phyloP scores from a whole-genome alignment of 257 asterid species.

The Petrea volubilis region DNA sequence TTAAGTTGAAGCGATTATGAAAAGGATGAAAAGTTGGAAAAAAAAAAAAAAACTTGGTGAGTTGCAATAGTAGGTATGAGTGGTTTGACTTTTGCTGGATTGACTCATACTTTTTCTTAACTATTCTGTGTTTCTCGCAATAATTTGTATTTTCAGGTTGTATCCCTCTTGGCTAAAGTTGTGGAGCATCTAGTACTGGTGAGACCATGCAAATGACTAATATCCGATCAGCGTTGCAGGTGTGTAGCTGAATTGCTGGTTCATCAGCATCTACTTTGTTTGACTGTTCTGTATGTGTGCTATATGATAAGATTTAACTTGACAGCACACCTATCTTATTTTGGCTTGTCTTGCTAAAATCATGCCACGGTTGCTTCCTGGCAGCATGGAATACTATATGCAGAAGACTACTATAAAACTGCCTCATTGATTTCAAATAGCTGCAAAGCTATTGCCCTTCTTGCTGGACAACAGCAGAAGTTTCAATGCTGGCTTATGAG shows the following conservation, averaged over 20 bases:
- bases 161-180: conserved; percentile 83
- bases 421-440: conserved; percentile 96
- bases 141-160: conserved; percentile 55
- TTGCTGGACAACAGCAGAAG: conserved; percentile 92
- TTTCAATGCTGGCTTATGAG: conserved; percentile 83
- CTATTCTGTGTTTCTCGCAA: not conserved
- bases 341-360: conserved; percentile 2
- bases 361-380: conserved; percentile 18
- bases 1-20: no score
- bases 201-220: conserved; percentile 97
- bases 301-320: no score
- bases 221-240: conserved; percentile 93
- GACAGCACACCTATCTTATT: no score
- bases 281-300: no score
- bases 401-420: conserved; percentile 96
- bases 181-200: conserved; percentile 95
- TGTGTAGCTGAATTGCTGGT: conserved; percentile 30
- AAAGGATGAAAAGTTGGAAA: not conserved
- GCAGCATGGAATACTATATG: conserved; percentile 98
- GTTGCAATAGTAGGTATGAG: not conserved
- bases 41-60: conserved; percentile 2
- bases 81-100: not conserved
- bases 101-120: not conserved
- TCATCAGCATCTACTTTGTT: not conserved
- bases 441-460: conserved; percentile 87